A percentile compares a stretch with the other conserved stretches of the same genome.
Evolutionary conservation across 129 eudicot species (phyloP).

Genomic region (Dittrichia graveolens): DNA sequence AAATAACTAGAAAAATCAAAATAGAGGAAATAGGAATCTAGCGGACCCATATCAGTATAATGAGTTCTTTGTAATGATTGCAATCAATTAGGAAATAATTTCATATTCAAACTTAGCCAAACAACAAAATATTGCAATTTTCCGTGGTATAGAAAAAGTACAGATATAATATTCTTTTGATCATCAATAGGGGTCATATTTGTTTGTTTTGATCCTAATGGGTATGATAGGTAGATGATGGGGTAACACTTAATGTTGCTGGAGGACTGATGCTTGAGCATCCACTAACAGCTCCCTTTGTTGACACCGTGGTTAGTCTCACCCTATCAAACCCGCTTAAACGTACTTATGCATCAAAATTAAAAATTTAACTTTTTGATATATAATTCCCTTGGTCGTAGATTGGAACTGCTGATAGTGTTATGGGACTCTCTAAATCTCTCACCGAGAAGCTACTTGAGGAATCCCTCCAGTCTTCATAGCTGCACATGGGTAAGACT

Average conservation of each 20-base stretch:
- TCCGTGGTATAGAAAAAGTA: not conserved
- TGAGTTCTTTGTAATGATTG: not conserved
- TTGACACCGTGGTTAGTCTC: slow-evolving; percentile 80
- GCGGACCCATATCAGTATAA: not conserved
- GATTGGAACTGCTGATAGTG: slow-evolving; percentile 78
- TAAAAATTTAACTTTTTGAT: not conserved
- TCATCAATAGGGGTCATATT: slow-evolving; percentile 12
- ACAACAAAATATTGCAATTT: not conserved
- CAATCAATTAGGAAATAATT: not conserved
- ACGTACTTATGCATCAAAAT: not conserved
- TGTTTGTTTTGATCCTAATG: slow-evolving; percentile 4
- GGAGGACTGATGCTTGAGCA: slow-evolving; percentile 97
- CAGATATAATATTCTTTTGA: not conserved
- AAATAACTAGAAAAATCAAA: not conserved
- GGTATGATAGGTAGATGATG: slow-evolving; percentile 70
- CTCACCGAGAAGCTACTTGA: slow-evolving; percentile 69
- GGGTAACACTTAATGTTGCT: slow-evolving; percentile 72
- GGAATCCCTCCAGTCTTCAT: slow-evolving; percentile 56
- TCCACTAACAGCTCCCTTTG: slow-evolving; percentile 76
- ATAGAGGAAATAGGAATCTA: not conserved
- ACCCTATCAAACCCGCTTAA: slow-evolving; percentile 26
- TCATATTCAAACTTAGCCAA: not conserved
- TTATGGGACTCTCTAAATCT: slow-evolving; percentile 88
- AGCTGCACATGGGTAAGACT: slow-evolving; percentile 3
- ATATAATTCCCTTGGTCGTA: slow-evolving; percentile 25